A percentile compares a stretch with the other conserved stretches of the same genome.
phyloP scores from a whole-genome alignment of 2,329 filamentous ascomycete genomes.

The Fusarium metavorans region DNA sequence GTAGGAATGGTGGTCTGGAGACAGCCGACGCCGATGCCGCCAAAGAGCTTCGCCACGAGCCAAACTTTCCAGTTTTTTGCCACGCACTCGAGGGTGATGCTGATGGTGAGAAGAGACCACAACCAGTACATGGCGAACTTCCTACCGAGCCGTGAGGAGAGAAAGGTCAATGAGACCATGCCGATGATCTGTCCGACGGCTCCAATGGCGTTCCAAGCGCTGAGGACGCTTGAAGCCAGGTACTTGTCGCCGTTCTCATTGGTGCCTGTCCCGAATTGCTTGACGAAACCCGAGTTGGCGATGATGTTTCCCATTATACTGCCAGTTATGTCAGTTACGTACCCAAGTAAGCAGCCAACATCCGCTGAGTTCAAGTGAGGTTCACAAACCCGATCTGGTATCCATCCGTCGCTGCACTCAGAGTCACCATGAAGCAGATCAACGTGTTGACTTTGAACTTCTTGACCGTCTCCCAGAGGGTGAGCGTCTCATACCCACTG shows the following conservation, averaged over 20 bases:
- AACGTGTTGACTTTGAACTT: slow-evolving; percentile 41
- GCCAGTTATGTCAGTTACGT: neutral
- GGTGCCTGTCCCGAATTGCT: neutral
- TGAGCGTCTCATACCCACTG: slow-evolving; percentile 44
- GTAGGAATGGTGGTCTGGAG: neutral
- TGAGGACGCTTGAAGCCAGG: neutral
- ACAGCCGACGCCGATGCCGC: neutral
- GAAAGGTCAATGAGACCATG: neutral
- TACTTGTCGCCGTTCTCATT: neutral
- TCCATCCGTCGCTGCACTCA: slow-evolving; percentile 42
- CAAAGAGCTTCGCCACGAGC: neutral
- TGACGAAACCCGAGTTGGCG: neutral
- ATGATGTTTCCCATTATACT: neutral
- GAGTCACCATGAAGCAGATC: slow-evolving; percentile 42
- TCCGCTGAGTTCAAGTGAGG: neutral
- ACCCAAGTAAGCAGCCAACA: too few relatives aligned
- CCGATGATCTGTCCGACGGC: neutral
- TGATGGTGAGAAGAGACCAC: neutral
- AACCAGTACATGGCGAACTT: neutral
- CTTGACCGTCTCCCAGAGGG: slow-evolving; percentile 41
- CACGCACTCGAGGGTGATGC: neutral
- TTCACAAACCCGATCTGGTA: neutral
- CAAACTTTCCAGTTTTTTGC: neutral
- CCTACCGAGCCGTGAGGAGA: neutral
- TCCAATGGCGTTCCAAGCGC: neutral